A percentile compares a stretch with the other conserved stretches of the same genome.
phyloP scores from a whole-genome alignment of 2,329 filamentous ascomycete species.

The Dactylellina haptotyla region DNA sequence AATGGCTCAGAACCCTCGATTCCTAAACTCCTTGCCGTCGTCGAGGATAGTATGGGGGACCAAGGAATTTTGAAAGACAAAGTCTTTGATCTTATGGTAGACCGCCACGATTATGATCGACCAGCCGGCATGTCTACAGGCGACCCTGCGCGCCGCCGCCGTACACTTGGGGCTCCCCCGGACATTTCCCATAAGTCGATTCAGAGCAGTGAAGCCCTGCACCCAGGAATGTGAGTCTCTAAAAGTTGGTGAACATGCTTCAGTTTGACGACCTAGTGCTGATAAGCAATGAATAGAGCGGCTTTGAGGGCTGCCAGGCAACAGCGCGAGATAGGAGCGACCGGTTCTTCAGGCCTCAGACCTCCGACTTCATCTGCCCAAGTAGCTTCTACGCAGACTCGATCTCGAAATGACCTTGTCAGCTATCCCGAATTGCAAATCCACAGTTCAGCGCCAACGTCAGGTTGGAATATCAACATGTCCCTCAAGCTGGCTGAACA shows the following conservation, averaged over 20 bases:
- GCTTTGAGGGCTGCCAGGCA: background rate
- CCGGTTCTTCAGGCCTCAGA: background rate
- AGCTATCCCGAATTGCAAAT: background rate
- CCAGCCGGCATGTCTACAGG: background rate
- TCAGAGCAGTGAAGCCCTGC: background rate
- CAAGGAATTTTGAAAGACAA: background rate
- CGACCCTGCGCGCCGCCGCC: background rate
- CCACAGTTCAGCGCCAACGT: background rate
- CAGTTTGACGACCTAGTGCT: too few relatives aligned
- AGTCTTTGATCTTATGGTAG: background rate
- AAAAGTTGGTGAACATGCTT: too few relatives aligned
- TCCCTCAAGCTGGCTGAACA: background rate
- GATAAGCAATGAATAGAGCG: too few relatives aligned
- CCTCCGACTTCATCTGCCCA: conserved; percentile 4
- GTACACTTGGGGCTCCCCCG: background rate
- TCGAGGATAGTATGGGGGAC: background rate
- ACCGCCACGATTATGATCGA: background rate
- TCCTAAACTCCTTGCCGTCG: background rate
- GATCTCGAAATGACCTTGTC: background rate
- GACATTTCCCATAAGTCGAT: too few relatives aligned
- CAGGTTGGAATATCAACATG: conserved; percentile 19
- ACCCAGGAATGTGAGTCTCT: background rate
- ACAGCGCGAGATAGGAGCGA: background rate
- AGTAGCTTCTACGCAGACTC: background rate
- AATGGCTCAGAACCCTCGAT: conserved; percentile 3